phyloP scores from a whole-genome alignment of 306 rosid species.

The Malus asiatica region DNA sequence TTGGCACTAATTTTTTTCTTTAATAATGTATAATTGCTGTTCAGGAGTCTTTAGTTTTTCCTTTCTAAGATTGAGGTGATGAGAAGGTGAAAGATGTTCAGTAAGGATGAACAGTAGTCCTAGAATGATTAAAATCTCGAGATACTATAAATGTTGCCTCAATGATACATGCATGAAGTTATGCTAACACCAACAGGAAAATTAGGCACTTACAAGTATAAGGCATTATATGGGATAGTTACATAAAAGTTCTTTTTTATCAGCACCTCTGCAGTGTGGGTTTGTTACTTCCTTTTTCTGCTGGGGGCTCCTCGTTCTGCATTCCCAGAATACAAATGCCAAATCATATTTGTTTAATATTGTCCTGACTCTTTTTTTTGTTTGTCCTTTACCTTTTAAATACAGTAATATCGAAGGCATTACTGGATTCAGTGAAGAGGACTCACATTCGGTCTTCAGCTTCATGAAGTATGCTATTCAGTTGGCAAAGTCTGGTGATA shows the following conservation, averaged over 20 bases:
- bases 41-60: background rate
- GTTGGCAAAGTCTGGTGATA: conserved; percentile 46
- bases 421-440: conserved; percentile 66
- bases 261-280: background rate
- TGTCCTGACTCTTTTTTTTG: background rate
- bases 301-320: background rate
- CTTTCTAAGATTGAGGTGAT: background rate
- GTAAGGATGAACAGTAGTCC: background rate
- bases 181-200: background rate
- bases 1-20: background rate
- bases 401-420: conserved; percentile 80
- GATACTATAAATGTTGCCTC: background rate
- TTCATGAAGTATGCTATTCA: conserved; percentile 65
- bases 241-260: background rate
- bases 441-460: conserved; percentile 42
- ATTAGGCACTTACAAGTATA: background rate
- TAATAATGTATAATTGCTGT: background rate
- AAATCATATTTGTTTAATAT: conserved; percentile 16
- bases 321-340: background rate
- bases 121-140: background rate
- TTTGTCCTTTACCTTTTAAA: background rate
- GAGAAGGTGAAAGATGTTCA: background rate
- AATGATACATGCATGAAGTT: background rate
- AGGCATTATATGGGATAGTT: background rate
- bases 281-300: background rate